phyloP scores from a whole-genome alignment of 768 basidiomycete genomes.

The Phylloporus arenicola region DNA sequence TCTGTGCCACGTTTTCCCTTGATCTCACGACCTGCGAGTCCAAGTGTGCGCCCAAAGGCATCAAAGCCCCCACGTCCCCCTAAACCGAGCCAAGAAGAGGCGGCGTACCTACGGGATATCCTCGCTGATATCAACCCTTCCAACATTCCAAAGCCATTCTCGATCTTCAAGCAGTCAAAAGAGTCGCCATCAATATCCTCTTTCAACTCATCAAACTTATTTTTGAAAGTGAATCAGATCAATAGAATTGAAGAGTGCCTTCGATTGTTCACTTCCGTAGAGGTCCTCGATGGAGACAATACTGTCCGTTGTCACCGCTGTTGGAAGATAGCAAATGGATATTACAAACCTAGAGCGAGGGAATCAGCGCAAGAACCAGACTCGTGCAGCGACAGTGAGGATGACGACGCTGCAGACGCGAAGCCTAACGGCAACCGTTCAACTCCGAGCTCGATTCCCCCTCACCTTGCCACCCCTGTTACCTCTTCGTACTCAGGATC shows the following conservation, averaged over 20 bases:
- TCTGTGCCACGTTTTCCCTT: constrained; percentile 18
- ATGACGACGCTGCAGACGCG: constrained; percentile 23
- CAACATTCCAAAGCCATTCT: constrained; percentile 40
- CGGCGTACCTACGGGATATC: constrained; percentile 62
- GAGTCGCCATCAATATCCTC: constrained; percentile 16
- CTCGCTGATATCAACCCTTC: constrained; percentile 57
- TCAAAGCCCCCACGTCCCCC: constrained; percentile 43
- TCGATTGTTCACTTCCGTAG: constrained; percentile 87
- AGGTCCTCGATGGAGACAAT: constrained; percentile 89
- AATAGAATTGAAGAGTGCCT: constrained; percentile 62
- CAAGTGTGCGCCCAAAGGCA: constrained; percentile 31
- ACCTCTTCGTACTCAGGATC: constrained; percentile 6
- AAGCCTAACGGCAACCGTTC: constrained; percentile 16
- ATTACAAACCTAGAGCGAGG: constrained; percentile 35
- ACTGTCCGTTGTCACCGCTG: constrained; percentile 90
- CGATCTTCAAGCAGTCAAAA: constrained; percentile 41
- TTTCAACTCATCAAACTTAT: constrained; percentile 21
- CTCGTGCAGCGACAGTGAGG: constrained; percentile 32
- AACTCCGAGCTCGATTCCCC: constrained; percentile 20
- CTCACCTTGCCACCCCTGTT: constrained; percentile 17
- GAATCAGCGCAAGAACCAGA: constrained; percentile 21
- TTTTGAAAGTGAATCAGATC: constrained; percentile 26
- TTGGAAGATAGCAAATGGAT: constrained; percentile 85
- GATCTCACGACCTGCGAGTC: constrained; percentile 28
- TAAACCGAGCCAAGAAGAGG: constrained; percentile 52